Conservation (phyloP, 192 early-diverging fungal genomes). For the Coemansia sp. region DNA sequence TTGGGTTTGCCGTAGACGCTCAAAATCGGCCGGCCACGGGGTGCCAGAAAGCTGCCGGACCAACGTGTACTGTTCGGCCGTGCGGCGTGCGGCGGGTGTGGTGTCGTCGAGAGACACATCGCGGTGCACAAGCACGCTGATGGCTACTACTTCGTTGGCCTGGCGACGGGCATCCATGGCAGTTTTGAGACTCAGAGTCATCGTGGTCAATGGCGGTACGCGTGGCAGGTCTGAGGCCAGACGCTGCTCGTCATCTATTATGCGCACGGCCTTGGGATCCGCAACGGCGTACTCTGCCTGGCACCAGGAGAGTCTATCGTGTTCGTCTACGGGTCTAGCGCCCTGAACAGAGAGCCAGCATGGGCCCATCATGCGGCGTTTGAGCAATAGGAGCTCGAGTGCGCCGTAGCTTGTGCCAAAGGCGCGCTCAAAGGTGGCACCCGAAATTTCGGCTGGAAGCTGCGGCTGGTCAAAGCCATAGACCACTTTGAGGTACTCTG, state of each 20-base stretch:
- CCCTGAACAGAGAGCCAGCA: slow-evolving; percentile 81
- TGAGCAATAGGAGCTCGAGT: slow-evolving; percentile 91
- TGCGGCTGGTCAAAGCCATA: slow-evolving; percentile 67
- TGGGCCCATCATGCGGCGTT: slow-evolving; percentile 95
- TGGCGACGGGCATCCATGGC: slow-evolving; percentile 75
- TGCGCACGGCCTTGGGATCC: slow-evolving; percentile 66
- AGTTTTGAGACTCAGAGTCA: slow-evolving; percentile 84
- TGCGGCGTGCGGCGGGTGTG: slow-evolving; percentile 45
- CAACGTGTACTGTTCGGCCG: slow-evolving; percentile 57
- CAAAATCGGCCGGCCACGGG: slow-evolving; percentile 81
- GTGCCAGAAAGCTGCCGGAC: slow-evolving; percentile 70
- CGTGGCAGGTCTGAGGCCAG: slow-evolving; percentile 36
- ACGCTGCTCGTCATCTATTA: slow-evolving; percentile 56
- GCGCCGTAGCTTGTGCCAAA: slow-evolving; percentile 87
- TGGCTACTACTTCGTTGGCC: slow-evolving; percentile 86
- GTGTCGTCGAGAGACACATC: slow-evolving; percentile 60
- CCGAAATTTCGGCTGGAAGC: slow-evolving; percentile 54
- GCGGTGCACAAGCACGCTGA: slow-evolving; percentile 70
- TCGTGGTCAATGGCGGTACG: slow-evolving; percentile 75
- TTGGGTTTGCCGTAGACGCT: slow-evolving; percentile 52
- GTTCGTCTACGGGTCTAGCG: slow-evolving; percentile 28
- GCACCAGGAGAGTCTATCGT: slow-evolving; percentile 80
- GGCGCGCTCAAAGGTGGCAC: slow-evolving; percentile 73
- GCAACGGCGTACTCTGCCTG: slow-evolving; percentile 67
- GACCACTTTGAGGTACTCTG: slow-evolving; percentile 83